phyloP scores from a whole-genome alignment of 805 yeast genomes.

The Saturnispora bothae region DNA sequence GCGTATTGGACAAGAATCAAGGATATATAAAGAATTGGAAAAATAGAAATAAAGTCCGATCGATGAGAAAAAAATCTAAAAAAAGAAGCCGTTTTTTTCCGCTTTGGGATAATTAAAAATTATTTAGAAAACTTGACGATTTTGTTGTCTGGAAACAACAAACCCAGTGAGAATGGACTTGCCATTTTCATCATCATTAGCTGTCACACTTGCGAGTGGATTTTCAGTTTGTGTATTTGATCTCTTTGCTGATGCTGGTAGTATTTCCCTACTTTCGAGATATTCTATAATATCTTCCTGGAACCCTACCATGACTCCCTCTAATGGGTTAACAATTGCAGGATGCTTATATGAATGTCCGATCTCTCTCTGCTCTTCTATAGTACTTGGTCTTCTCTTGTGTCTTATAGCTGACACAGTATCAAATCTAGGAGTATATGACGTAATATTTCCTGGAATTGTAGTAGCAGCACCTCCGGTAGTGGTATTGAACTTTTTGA shows the following conservation, averaged over 20 bases:
- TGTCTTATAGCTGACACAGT: not conserved
- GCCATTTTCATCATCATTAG: slow-evolving; percentile 2
- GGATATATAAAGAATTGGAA: no score
- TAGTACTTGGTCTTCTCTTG: slow-evolving; percentile 28
- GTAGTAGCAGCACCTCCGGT: not conserved
- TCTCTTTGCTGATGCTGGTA: not conserved
- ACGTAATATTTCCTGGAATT: not conserved
- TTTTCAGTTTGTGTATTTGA: not conserved
- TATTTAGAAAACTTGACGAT: slow-evolving; percentile 1
- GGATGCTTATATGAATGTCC: slow-evolving; percentile 43
- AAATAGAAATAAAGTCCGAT: not conserved
- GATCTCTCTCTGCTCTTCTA: slow-evolving; percentile 48
- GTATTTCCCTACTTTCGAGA: slow-evolving; percentile 21
- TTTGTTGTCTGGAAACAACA: slow-evolving; percentile 6
- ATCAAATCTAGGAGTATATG: not conserved
- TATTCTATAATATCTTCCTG: slow-evolving; percentile 39
- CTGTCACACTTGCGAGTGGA: not conserved
- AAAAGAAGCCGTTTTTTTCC: not conserved
- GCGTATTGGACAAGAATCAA: no score
- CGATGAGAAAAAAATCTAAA: not conserved
- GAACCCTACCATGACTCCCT: slow-evolving; percentile 51
- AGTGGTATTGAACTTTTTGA: not conserved
- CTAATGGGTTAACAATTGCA: slow-evolving; percentile 32
- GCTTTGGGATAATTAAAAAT: not conserved
- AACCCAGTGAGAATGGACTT: slow-evolving; percentile 5